Conservation (phyloP, 2,329 filamentous ascomycete genomes). For the Dothistroma septosporum region DNA sequence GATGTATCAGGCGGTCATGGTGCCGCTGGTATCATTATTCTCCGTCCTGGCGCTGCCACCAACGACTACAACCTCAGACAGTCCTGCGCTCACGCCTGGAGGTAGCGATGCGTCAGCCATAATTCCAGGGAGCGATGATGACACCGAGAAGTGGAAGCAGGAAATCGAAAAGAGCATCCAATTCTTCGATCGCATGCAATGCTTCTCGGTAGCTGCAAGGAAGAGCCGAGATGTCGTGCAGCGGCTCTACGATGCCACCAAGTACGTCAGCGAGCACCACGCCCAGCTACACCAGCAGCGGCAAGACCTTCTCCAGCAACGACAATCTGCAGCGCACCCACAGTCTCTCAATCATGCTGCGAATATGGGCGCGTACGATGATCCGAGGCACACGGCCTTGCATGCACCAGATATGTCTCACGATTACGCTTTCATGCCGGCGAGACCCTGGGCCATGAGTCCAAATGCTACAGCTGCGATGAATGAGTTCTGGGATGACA, state of each 20-base stretch:
- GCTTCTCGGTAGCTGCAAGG: constrained; percentile 44
- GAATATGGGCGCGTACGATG: neutral
- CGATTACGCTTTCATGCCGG: constrained; percentile 1
- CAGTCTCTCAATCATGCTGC: neutral
- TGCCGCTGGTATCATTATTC: constrained; percentile 71
- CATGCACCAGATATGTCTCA: neutral
- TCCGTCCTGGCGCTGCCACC: constrained; percentile 22
- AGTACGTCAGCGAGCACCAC: constrained; percentile 27
- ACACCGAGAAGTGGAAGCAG: constrained; percentile 40
- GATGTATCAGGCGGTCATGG: constrained; percentile 74
- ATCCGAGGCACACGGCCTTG: neutral
- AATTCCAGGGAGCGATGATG: constrained; percentile 23
- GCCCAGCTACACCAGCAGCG: constrained; percentile 25
- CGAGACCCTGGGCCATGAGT: constrained; percentile 3
- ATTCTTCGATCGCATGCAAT: constrained; percentile 43
- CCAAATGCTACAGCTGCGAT: constrained; percentile 15
- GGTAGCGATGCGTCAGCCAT: constrained; percentile 28
- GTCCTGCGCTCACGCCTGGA: constrained; percentile 49
- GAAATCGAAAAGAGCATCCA: constrained; percentile 41
- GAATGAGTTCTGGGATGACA: constrained; percentile 24
- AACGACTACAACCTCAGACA: constrained; percentile 29
- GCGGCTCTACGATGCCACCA: constrained; percentile 40
- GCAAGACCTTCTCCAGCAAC: constrained; percentile 16
- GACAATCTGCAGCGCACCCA: neutral
- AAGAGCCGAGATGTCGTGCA: constrained; percentile 42